Evolutionary conservation across 2,329 filamentous ascomycete species (phyloP).

Genomic region (Sclerotinia borealis): DNA sequence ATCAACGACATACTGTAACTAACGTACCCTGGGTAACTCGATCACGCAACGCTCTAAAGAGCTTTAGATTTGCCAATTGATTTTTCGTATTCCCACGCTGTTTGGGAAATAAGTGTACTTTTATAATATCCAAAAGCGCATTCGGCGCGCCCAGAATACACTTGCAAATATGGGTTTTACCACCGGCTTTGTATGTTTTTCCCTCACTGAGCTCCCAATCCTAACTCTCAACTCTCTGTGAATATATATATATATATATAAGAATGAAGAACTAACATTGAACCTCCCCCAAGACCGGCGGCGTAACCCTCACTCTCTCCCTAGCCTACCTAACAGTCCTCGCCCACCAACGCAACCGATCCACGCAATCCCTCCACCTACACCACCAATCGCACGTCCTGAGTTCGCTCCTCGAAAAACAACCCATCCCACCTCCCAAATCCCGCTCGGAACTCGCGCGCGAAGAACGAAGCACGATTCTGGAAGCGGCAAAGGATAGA

Average conservation of each 20-base stretch:
- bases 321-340: conserved; percentile 66
- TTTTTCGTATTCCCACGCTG: neutral
- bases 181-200: conserved; percentile 61
- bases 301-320: conserved; percentile 68
- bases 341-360: conserved; percentile 62
- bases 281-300: conserved; percentile 56
- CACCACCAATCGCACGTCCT: conserved; percentile 48
- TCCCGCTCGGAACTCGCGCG: conserved; percentile 46
- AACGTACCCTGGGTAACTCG: conserved; percentile 9
- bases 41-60: conserved; percentile 18
- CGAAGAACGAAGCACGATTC: conserved; percentile 47
- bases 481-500: conserved; percentile 65
- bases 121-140: conserved; percentile 12
- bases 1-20: conserved; percentile 15
- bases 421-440: conserved; percentile 42
- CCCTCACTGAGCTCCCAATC: neutral
- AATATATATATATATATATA: neutral
- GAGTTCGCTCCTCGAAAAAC: conserved; percentile 45
- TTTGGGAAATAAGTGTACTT: neutral
- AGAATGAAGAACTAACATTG: too few species aligned
- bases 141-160: conserved; percentile 14
- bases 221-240: neutral
- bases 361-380: neutral
- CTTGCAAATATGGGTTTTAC: conserved; percentile 59
- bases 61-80: conserved; percentile 12